Evolutionary conservation across 257 asterid species (phyloP).

Genomic region (Capsicum rhomboideum): DNA sequence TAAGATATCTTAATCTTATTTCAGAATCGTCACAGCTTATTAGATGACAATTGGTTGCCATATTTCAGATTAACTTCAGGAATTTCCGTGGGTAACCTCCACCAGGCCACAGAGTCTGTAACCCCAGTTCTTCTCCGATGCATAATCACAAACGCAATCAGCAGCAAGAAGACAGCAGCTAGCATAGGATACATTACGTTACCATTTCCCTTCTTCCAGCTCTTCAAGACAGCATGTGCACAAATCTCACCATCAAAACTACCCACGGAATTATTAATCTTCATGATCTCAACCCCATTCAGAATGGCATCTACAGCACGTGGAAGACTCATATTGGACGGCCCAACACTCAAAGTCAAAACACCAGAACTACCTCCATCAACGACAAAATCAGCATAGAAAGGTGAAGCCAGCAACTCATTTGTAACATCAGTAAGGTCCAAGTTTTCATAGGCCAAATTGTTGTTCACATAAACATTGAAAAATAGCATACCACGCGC

Average conservation of each 20-base stretch:
- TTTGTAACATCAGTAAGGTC: constrained; percentile 50
- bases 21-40: constrained; percentile 31
- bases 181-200: constrained; percentile 35
- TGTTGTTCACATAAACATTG: constrained; percentile 70
- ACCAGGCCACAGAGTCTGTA: constrained; percentile 39
- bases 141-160: constrained; percentile 40
- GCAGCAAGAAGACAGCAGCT: constrained; percentile 49
- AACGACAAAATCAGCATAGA: constrained; percentile 77
- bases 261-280: constrained; percentile 64
- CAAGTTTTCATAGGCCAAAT: constrained; percentile 66
- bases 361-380: constrained; percentile 29
- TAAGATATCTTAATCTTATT: background rate
- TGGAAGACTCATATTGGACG: constrained; percentile 52
- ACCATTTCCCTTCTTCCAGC: constrained; percentile 41
- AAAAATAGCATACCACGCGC: constrained; percentile 51
- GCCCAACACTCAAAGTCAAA: constrained; percentile 63
- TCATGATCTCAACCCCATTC: constrained; percentile 84
- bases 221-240: constrained; percentile 40
- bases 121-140: constrained; percentile 37
- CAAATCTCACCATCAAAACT: constrained; percentile 69
- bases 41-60: constrained; percentile 24
- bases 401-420: constrained; percentile 68
- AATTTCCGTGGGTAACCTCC: constrained; percentile 62
- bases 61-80: constrained; percentile 43
- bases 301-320: constrained; percentile 70